These are phyloP conservation scores for Ottelia alismoides DNA, from an alignment of 106 monocot genomes.

Conservation along the genomic window DNA sequence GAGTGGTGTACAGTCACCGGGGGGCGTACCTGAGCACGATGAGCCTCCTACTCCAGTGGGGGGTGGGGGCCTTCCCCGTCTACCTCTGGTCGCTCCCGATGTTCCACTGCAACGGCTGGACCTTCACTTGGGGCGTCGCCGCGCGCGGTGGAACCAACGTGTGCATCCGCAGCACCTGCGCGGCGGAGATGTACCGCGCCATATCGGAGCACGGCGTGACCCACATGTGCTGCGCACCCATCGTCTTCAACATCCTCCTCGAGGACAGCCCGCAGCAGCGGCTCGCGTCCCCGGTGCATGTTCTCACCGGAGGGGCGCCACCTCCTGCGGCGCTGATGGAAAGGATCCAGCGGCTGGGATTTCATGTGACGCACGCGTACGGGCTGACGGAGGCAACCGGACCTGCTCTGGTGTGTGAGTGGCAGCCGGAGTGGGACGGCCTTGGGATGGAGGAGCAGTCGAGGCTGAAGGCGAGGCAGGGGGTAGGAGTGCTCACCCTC, in stretches of 20 bases:
- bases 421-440: conserved; percentile 51
- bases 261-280: conserved; percentile 6
- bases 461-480: conserved; percentile 53
- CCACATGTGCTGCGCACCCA: conserved; percentile 88
- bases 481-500: conserved; percentile 50
- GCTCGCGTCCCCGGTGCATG: conserved; percentile 10
- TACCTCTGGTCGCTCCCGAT: conserved; percentile 93
- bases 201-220: conserved; percentile 57
- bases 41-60: conserved; percentile 74
- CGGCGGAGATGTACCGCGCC: conserved; percentile 50
- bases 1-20: conserved; percentile 82
- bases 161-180: conserved; percentile 45
- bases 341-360: conserved; percentile 43
- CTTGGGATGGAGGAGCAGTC: conserved; percentile 16
- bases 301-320: conserved; percentile 76
- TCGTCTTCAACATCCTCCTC: conserved; percentile 38
- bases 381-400: conserved; percentile 89
- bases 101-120: conserved; percentile 99
- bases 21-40: conserved; percentile 79
- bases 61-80: conserved; percentile 51
- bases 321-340: conserved; percentile 57
- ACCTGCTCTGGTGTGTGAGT: conserved; percentile 75
- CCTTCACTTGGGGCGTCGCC: conserved; percentile 91
- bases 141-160: conserved; percentile 80
- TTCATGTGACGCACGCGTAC: conserved; percentile 69